Evolutionary conservation across 495 filamentous ascomycete species (phyloP).

Genomic region (Lasiosphaeriaceae sp.): DNA sequence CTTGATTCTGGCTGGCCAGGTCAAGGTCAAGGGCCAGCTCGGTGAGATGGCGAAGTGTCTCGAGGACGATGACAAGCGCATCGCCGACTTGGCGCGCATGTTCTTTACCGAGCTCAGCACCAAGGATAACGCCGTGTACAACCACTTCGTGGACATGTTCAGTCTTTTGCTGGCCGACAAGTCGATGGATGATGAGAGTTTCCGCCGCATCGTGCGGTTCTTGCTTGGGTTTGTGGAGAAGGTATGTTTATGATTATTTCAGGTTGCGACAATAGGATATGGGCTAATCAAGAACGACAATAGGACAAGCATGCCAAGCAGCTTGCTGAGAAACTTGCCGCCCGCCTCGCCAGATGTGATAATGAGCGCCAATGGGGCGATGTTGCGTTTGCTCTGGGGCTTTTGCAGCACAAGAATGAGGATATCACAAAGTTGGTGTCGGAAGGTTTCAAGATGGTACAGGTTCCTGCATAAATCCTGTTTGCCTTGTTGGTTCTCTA

Average conservation of each 20-base stretch:
- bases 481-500: no score
- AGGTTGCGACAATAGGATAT: not conserved
- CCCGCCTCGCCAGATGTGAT: conserved; percentile 79
- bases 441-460: conserved; percentile 83
- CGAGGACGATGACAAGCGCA: conserved; percentile 89
- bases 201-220: conserved; percentile 86
- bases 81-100: conserved; percentile 91
- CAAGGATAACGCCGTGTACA: conserved; percentile 99
- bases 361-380: conserved; percentile 96
- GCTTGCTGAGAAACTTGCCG: conserved; percentile 87
- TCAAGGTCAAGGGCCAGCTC: conserved; percentile 99
- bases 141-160: conserved; percentile 99
- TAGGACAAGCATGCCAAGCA: conserved; percentile 98
- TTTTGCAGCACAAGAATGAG: conserved; percentile 96
- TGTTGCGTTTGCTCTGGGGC: conserved; percentile 82
- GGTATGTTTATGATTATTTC: conserved; percentile 48
- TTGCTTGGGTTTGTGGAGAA: conserved; percentile 95
- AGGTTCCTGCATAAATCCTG: conserved; percentile 14
- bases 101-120: conserved; percentile 97
- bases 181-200: conserved; percentile 74
- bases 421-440: conserved; percentile 81
- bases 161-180: conserved; percentile 79
- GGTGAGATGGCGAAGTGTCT: conserved; percentile 99
- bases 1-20: conserved; percentile 92
- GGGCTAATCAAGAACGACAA: conserved; percentile 9